Conservation (phyloP, 2,329 filamentous ascomycete genomes). For the Aureobasidium sp. region DNA sequence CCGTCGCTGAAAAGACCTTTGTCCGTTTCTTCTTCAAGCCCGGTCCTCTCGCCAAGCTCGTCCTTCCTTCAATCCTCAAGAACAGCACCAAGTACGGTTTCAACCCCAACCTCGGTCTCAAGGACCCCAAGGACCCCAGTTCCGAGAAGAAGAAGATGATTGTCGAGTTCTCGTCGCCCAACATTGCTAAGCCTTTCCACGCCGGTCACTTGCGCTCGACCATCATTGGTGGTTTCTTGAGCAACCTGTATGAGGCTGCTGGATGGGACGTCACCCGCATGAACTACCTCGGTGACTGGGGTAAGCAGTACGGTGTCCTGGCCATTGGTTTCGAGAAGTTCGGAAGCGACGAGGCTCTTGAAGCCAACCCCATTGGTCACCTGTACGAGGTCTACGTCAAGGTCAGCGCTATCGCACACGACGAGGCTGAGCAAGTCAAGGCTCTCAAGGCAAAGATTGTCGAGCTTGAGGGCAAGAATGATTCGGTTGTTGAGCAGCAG, state of each 20-base stretch:
- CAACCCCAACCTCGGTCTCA: slow-evolving; percentile 53
- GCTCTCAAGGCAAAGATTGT: slow-evolving; percentile 38
- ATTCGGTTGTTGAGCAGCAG: slow-evolving; percentile 43
- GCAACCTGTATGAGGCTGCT: slow-evolving; percentile 60
- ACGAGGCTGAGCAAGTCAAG: slow-evolving; percentile 60
- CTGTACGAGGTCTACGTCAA: slow-evolving; percentile 75
- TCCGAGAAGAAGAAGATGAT: slow-evolving; percentile 61
- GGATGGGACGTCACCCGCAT: slow-evolving; percentile 66
- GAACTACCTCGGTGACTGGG: slow-evolving; percentile 77
- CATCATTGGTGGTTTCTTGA: slow-evolving; percentile 66
- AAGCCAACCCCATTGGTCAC: slow-evolving; percentile 71
- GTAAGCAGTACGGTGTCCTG: slow-evolving; percentile 64
- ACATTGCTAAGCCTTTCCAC: slow-evolving; percentile 79
- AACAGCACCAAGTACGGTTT: slow-evolving; percentile 57
- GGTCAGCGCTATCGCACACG: slow-evolving; percentile 57
- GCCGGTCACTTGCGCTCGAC: slow-evolving; percentile 69
- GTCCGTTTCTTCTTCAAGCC: slow-evolving; percentile 75
- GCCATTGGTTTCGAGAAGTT: slow-evolving; percentile 70
- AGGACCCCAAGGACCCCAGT: slow-evolving; percentile 54
- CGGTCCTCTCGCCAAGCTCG: slow-evolving; percentile 55
- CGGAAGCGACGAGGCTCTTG: slow-evolving; percentile 64
- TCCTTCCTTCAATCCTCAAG: slow-evolving; percentile 63
- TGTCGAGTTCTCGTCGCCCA: slow-evolving; percentile 78
- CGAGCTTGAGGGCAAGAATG: slow-evolving; percentile 37
- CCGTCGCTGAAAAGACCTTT: slow-evolving; percentile 59